Evolutionary conservation across 345 rosid species (phyloP).

Genomic region (Schrenkiella parvula): DNA sequence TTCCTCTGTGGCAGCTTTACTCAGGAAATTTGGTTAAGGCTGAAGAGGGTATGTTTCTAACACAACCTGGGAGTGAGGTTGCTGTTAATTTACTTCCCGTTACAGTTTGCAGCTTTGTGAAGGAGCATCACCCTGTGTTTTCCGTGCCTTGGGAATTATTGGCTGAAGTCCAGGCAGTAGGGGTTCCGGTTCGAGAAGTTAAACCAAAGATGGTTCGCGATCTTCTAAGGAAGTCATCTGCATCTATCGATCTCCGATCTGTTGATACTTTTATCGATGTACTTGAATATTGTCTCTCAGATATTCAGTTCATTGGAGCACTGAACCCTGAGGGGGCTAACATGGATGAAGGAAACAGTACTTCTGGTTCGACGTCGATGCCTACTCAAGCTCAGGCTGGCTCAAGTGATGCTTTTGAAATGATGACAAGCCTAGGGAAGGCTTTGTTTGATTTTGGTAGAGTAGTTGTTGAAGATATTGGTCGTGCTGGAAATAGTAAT

Average conservation of each 20-base stretch:
- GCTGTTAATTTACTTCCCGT: conserved; percentile 77
- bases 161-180: conserved; percentile 77
- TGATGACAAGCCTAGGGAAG: conserved; percentile 86
- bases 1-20: conserved; percentile 92
- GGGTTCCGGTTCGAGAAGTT: conserved; percentile 66
- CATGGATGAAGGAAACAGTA: conserved; percentile 37
- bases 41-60: conserved; percentile 93
- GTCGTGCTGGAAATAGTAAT: conserved; percentile 55
- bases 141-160: conserved; percentile 93
- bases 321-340: conserved; percentile 33
- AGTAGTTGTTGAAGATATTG: conserved; percentile 89
- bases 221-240: conserved; percentile 60
- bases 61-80: conserved; percentile 81
- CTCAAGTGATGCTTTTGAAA: conserved; percentile 94
- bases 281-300: conserved; percentile 88
- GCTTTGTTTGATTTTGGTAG: conserved; percentile 92
- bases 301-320: conserved; percentile 52
- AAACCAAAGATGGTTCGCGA: conserved; percentile 95
- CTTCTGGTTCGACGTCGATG: conserved; percentile 32
- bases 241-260: conserved; percentile 69
- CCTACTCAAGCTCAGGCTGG: conserved; percentile 48
- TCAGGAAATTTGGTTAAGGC: conserved; percentile 88
- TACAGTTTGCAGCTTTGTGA: conserved; percentile 92
- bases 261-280: conserved; percentile 87
- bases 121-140: conserved; percentile 90